Evolutionary conservation across 768 basidiomycete species (phyloP).

Genomic region (Exidia glandulosa): DNA sequence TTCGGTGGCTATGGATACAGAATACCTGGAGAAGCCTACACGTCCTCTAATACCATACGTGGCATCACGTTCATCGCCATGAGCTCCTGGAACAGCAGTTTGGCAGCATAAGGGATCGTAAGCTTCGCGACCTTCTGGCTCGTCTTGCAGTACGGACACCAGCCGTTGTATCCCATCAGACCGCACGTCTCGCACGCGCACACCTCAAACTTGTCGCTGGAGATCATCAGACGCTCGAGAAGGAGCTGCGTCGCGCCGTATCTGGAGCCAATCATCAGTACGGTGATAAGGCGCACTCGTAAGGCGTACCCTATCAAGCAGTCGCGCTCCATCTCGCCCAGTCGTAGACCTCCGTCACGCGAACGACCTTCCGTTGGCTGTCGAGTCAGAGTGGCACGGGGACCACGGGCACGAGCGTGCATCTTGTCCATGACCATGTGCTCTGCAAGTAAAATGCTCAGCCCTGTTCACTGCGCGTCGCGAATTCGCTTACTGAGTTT

Average conservation of each 20-base stretch:
- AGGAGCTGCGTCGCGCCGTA: constrained; percentile 95
- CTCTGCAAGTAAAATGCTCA: too few species aligned
- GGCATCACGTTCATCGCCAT: constrained; percentile 98
- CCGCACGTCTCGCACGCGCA: constrained; percentile 94
- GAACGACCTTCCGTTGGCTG: constrained; percentile 98
- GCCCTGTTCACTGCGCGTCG: too few species aligned
- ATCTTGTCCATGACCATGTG: constrained; percentile 99
- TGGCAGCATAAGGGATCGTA: constrained; percentile 94
- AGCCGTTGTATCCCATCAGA: constrained; percentile 86
- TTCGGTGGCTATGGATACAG: not conserved
- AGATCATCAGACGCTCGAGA: constrained; percentile 97
- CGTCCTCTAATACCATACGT: constrained; percentile 77
- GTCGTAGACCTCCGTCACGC: constrained; percentile 89
- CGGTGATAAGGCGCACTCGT: not conserved
- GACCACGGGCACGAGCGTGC: constrained; percentile 97
- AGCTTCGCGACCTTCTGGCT: constrained; percentile 93
- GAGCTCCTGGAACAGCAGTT: constrained; percentile 85
- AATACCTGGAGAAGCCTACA: not conserved
- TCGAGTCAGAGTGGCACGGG: constrained; percentile 89
- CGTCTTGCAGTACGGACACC: constrained; percentile 98
- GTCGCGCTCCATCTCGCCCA: constrained; percentile 99
- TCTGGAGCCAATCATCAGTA: not conserved
- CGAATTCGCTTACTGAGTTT: too few species aligned
- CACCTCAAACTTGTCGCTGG: constrained; percentile 95
- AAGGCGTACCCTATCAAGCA: constrained; percentile 80